Evolutionary conservation across 2,329 filamentous ascomycete genomes (phyloP).

Genomic region (Colletotrichum salicis): DNA sequence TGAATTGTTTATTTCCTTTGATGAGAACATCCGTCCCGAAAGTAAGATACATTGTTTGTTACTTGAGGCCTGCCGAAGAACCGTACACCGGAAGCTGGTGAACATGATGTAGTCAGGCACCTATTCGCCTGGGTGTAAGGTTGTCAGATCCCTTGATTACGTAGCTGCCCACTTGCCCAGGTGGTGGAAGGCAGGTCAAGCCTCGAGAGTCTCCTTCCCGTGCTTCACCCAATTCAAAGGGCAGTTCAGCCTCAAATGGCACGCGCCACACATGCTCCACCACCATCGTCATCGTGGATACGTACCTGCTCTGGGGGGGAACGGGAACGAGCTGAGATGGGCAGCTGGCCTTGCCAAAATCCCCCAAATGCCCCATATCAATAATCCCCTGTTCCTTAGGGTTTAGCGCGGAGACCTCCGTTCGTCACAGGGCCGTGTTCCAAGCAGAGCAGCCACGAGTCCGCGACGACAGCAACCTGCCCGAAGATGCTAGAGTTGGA

Average conservation of each 20-base stretch:
- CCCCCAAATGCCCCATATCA: background rate
- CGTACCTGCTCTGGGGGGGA: background rate
- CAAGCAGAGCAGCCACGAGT: slow-evolving; percentile 22
- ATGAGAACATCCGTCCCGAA: background rate
- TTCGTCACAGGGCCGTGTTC: slow-evolving; percentile 10
- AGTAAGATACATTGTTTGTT: background rate
- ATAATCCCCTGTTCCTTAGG: slow-evolving; percentile 9
- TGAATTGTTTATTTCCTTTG: background rate
- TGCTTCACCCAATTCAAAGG: background rate
- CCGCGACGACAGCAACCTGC: slow-evolving; percentile 16
- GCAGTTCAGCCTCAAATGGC: background rate
- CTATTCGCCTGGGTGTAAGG: no score
- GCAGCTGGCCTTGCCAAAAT: background rate
- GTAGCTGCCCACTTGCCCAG: background rate
- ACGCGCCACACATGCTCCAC: background rate
- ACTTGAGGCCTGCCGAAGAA: background rate
- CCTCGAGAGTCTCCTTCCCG: background rate
- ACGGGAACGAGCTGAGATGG: background rate
- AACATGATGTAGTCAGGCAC: background rate
- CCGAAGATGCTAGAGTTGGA: slow-evolving; percentile 1
- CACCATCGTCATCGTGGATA: background rate
- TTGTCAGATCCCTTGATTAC: background rate
- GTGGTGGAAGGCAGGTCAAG: background rate
- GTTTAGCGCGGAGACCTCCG: slow-evolving; percentile 25
- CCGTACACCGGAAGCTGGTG: background rate